Conservation (phyloP, 2,329 filamentous ascomycete species). For the Aspergillus tanneri region DNA sequence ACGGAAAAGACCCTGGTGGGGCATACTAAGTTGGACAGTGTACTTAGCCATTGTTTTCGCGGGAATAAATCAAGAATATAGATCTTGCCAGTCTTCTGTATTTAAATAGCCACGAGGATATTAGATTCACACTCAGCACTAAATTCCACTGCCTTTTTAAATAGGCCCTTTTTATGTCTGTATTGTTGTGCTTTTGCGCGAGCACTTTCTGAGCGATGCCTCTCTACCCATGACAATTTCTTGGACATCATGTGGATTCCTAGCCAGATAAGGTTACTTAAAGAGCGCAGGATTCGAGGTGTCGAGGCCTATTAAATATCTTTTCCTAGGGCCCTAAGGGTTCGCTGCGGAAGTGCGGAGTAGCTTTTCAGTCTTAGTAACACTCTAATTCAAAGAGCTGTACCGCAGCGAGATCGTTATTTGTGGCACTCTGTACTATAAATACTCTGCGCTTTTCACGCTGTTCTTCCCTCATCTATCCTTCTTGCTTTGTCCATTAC, state of each 20-base stretch:
- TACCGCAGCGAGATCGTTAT: background rate
- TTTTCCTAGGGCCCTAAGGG: background rate
- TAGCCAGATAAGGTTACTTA: background rate
- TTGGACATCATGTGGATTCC: slow-evolving; percentile 7
- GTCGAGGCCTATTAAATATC: background rate
- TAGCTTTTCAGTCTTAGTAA: background rate
- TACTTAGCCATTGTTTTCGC: slow-evolving; percentile 5
- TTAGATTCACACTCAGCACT: slow-evolving; percentile 19
- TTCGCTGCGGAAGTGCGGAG: background rate
- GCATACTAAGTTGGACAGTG: slow-evolving; percentile 11
- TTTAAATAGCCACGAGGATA: slow-evolving; percentile 15
- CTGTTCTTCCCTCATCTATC: background rate
- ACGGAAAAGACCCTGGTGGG: background rate
- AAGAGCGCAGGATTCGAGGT: background rate
- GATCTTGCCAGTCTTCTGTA: slow-evolving; percentile 18
- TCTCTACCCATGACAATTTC: slow-evolving; percentile 11
- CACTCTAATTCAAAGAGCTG: background rate
- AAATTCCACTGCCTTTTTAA: slow-evolving; percentile 23
- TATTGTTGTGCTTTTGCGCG: slow-evolving; percentile 20
- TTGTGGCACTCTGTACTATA: background rate
- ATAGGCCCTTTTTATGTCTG: slow-evolving; percentile 16
- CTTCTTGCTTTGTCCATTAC: too few species aligned
- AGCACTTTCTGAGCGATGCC: slow-evolving; percentile 16
- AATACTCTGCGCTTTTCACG: background rate
- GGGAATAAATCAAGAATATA: slow-evolving; percentile 21